Conservation (phyloP, 139 green algal genomes). For the Mychonastes homosphaera region DNA sequence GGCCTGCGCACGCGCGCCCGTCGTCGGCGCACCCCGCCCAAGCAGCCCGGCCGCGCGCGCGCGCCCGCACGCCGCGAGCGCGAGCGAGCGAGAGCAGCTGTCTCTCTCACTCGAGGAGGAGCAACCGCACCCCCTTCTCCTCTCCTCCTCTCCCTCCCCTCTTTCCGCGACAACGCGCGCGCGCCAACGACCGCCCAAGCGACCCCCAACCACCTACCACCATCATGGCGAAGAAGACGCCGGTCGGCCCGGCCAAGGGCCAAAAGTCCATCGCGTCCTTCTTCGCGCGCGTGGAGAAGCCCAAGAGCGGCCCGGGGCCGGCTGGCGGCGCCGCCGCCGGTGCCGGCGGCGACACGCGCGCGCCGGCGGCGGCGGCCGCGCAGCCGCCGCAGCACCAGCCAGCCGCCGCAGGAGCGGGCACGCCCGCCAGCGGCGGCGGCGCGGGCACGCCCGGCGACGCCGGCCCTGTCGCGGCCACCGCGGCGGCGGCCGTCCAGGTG, state of each 20-base stretch:
- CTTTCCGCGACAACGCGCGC: too few species aligned
- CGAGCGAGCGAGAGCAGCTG: too few species aligned
- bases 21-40: too few species aligned
- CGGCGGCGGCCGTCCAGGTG: too few species aligned
- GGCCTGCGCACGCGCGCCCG: too few species aligned
- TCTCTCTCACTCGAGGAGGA: too few species aligned
- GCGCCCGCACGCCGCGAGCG: too few species aligned
- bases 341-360: not conserved
- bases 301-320: constrained; percentile 1
- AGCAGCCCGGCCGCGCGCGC: too few species aligned
- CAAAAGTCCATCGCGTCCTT: constrained; percentile 54
- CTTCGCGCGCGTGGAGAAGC: constrained; percentile 30
- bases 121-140: too few species aligned
- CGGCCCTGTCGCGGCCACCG: not conserved
- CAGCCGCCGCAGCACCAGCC: not conserved
- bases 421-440: not conserved
- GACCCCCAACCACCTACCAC: too few species aligned
- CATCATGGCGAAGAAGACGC: not conserved
- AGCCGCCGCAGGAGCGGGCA: not conserved
- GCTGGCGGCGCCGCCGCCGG: not conserved
- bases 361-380: not conserved
- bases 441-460: not conserved
- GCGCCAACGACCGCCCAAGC: too few species aligned
- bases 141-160: too few species aligned
- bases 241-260: constrained; percentile 3